Evolutionary conservation across 1,139 yeast genomes (phyloP).

Genomic region (Zygotorulaspora mrakii): DNA sequence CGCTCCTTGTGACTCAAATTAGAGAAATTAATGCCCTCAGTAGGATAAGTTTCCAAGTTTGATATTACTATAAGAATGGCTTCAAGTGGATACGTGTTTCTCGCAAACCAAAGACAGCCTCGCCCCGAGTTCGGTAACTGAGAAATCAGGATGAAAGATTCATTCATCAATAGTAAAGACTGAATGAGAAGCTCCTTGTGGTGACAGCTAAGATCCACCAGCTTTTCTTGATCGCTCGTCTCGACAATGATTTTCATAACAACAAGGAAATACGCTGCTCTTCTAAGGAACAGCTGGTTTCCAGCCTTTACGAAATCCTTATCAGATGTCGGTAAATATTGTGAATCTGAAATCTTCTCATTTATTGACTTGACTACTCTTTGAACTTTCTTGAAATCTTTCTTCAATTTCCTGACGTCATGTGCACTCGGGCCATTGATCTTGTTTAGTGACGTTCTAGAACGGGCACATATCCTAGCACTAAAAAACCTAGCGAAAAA

Average conservation of each 20-base stretch:
- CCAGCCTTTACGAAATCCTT: slow-evolving; percentile 1
- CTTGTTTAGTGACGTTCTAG: neutral
- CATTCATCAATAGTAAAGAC: slow-evolving; percentile 1
- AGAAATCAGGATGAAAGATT: neutral
- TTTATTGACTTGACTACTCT: slow-evolving; percentile 1
- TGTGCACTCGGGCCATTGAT: neutral
- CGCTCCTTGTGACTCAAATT: neutral
- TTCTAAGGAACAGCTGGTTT: neutral
- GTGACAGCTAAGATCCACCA: too few relatives aligned
- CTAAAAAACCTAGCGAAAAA: neutral
- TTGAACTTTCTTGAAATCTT: neutral
- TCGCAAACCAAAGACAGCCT: neutral
- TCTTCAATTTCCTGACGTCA: neutral
- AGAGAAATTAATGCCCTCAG: neutral
- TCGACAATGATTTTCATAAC: neutral
- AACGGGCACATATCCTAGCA: neutral
- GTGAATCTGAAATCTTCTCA: neutral
- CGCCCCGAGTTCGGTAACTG: neutral
- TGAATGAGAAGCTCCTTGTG: neutral
- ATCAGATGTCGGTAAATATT: neutral
- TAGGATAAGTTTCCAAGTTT: neutral
- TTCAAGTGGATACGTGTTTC: slow-evolving; percentile 2
- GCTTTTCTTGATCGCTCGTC: neutral
- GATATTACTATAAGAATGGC: neutral
- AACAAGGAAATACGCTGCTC: slow-evolving; percentile 1